phyloP scores from a whole-genome alignment of 768 basidiomycete species.

The Jaapia argillacea region DNA sequence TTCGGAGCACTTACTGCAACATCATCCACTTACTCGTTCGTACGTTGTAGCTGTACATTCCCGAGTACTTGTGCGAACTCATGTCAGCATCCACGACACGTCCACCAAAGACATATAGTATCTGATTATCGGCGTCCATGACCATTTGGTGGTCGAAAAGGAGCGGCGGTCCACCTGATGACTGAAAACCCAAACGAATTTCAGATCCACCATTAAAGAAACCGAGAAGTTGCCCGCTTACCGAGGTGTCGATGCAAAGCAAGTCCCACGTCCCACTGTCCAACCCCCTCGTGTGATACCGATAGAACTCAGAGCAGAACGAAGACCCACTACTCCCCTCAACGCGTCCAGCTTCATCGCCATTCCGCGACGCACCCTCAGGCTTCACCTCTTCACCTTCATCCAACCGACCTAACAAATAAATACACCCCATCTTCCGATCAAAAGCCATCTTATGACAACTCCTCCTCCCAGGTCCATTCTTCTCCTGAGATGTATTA shows the following conservation, averaged over 20 bases:
- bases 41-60: conserved; percentile 65
- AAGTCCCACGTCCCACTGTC: conserved; percentile 65
- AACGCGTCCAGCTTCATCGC: too few species aligned
- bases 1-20: conserved; percentile 49
- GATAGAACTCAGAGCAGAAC: conserved; percentile 63
- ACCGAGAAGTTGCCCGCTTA: conserved; percentile 21
- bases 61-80: conserved; percentile 52
- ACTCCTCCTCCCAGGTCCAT: conserved; percentile 61
- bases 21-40: conserved; percentile 55
- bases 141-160: conserved; percentile 79
- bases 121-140: conserved; percentile 61
- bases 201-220: neutral
- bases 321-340: conserved; percentile 11
- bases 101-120: conserved; percentile 70
- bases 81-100: conserved; percentile 59
- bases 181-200: conserved; percentile 22
- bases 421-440: conserved; percentile 56
- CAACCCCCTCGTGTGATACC: conserved; percentile 57
- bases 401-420: conserved; percentile 58
- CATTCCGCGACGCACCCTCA: neutral
- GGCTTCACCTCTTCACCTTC: conserved; percentile 21
- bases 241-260: conserved; percentile 56
- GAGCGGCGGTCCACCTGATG: conserved; percentile 58
- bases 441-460: conserved; percentile 84
- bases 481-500: conserved; percentile 41